These are phyloP conservation scores for Dictyostelium brefeldianum DNA, from an alignment of 78 protist genomes.

Conservation along the genomic window DNA sequence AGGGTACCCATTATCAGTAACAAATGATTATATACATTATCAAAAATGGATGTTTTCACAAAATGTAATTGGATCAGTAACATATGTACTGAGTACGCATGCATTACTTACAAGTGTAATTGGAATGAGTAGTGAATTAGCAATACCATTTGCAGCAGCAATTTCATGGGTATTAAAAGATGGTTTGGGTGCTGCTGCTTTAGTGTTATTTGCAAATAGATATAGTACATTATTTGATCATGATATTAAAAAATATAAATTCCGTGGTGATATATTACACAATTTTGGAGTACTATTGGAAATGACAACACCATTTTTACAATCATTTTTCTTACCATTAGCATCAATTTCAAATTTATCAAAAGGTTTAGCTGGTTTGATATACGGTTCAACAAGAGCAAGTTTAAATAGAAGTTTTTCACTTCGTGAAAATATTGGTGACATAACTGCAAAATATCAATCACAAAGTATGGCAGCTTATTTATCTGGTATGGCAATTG, in stretches of 20 bases:
- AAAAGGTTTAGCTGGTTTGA: slow-evolving; percentile 78
- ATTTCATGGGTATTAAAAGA: slow-evolving; percentile 80
- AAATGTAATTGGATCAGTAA: slow-evolving; percentile 57
- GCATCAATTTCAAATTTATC: slow-evolving; percentile 79
- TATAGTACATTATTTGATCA: slow-evolving; percentile 71
- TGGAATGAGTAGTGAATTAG: slow-evolving; percentile 32
- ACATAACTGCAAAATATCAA: slow-evolving; percentile 82
- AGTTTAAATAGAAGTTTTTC: slow-evolving; percentile 64
- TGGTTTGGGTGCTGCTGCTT: slow-evolving; percentile 72
- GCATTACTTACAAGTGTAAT: slow-evolving; percentile 55
- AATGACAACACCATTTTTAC: slow-evolving; percentile 70
- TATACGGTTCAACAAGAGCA: slow-evolving; percentile 80
- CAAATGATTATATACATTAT: slow-evolving; percentile 43
- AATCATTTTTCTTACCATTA: slow-evolving; percentile 48
- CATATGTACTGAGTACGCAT: slow-evolving; percentile 74
- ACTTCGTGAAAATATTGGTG: slow-evolving; percentile 72
- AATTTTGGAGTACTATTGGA: slow-evolving; percentile 79
- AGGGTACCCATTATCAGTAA: slow-evolving; percentile 60
- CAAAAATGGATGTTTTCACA: slow-evolving; percentile 73
- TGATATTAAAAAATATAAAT: slow-evolving; percentile 71
- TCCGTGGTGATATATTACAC: slow-evolving; percentile 75
- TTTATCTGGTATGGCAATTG: slow-evolving; percentile 69
- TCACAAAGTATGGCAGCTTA: slow-evolving; percentile 78
- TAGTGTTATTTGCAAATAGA: slow-evolving; percentile 70
- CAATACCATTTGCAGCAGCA: slow-evolving; percentile 79